Evolutionary conservation across 2,329 filamentous ascomycete species (phyloP).

Genomic region (Diplodia mutila): DNA sequence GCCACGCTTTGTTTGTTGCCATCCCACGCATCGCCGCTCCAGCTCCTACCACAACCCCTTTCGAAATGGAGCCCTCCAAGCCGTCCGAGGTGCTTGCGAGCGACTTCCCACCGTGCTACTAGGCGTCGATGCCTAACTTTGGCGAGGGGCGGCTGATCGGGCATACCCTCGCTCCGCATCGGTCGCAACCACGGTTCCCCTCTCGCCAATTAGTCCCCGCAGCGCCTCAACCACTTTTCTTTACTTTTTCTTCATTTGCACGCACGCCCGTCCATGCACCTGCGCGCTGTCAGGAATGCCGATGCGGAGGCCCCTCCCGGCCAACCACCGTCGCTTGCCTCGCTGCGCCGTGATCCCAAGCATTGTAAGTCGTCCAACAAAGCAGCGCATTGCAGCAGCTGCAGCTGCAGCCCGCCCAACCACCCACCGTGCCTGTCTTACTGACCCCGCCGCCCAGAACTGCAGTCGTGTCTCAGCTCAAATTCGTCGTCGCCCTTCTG

Average conservation of each 20-base stretch:
- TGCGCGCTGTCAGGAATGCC: constrained; percentile 15
- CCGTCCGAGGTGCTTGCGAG: constrained; percentile 25
- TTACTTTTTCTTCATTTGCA: neutral
- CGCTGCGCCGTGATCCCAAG: constrained; percentile 3
- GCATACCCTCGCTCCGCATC: constrained; percentile 5
- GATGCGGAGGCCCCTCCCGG: neutral
- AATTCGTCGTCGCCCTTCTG: neutral
- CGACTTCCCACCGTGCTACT: constrained; percentile 26
- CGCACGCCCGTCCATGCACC: neutral
- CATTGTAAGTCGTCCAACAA: constrained; percentile 20
- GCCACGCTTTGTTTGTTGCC: neutral
- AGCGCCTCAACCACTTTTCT: neutral
- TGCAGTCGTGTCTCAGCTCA: constrained; percentile 4
- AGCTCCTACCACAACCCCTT: neutral
- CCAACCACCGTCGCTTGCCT: constrained; percentile 11
- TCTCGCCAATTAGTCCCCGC: neutral
- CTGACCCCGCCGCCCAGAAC: constrained; percentile 10
- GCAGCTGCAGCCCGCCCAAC: neutral
- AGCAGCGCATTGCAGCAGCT: constrained; percentile 17
- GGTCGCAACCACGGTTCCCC: neutral
- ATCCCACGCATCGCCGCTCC: neutral
- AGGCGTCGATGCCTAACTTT: constrained; percentile 3
- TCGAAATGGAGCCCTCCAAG: constrained; percentile 26
- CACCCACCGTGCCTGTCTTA: constrained; percentile 17
- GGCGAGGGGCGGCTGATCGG: neutral